Conservation (phyloP, 73 alveolate genomes). For the Stentor roeselii region DNA sequence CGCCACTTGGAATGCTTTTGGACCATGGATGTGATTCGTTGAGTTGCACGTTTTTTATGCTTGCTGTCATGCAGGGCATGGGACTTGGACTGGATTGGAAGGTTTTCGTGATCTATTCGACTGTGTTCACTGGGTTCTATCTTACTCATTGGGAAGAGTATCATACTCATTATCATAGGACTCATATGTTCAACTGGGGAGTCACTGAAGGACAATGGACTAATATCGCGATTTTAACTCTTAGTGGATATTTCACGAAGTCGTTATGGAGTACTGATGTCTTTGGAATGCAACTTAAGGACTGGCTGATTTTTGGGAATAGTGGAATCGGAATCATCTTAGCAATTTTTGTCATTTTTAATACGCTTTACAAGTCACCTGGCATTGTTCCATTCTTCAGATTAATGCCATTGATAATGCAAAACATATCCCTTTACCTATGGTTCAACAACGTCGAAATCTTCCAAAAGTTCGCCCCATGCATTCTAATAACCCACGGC, state of each 20-base stretch:
- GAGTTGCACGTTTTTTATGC: constrained; percentile 39
- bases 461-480: background rate
- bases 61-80: constrained; percentile 36
- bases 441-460: background rate
- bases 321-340: background rate
- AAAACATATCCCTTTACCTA: background rate
- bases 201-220: constrained; percentile 47
- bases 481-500: background rate
- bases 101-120: constrained; percentile 27
- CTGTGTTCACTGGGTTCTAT: constrained; percentile 6
- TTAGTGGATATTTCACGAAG: background rate
- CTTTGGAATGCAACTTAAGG: background rate
- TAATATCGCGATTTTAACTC: constrained; percentile 20
- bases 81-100: constrained; percentile 23
- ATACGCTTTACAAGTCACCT: background rate
- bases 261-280: background rate
- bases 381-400: background rate
- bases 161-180: no score
- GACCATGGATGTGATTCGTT: constrained; percentile 68
- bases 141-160: background rate
- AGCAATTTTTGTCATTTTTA: no score
- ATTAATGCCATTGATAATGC: background rate
- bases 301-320: background rate
- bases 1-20: constrained; percentile 50
- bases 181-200: background rate